Conservation (phyloP, 257 asterid genomes). For the Solanum pinnatisectum region DNA sequence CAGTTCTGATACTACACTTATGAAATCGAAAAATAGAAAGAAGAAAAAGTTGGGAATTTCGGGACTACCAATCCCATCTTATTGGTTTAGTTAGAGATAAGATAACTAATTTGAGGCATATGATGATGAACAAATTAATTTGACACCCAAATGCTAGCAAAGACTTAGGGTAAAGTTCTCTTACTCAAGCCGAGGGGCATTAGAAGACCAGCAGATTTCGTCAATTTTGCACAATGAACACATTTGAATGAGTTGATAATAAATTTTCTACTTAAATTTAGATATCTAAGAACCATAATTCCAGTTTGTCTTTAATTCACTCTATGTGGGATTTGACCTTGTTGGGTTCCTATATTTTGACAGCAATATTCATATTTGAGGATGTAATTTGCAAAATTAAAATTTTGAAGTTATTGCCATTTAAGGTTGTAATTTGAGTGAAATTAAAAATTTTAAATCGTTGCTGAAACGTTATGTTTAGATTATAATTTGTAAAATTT, state of each 20-base stretch:
- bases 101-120: neutral
- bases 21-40: neutral
- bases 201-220: neutral
- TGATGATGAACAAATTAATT: neutral
- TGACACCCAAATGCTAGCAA: neutral
- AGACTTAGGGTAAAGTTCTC: neutral
- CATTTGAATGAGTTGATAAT: neutral
- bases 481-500: neutral
- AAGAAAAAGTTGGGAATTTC: fast-evolving
- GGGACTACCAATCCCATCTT: neutral
- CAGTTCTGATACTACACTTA: too few relatives aligned
- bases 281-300: neutral
- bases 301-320: neutral
- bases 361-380: neutral
- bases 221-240: neutral
- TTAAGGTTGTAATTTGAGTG: neutral
- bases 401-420: neutral
- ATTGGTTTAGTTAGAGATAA: neutral
- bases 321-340: neutral
- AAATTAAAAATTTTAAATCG: too few relatives aligned
- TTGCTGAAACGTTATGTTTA: too few relatives aligned
- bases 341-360: neutral
- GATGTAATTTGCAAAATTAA: neutral
- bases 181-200: fast-evolving
- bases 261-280: neutral